Conservation (phyloP, 208 protist genomes). For the Strigomonas culicis region DNA sequence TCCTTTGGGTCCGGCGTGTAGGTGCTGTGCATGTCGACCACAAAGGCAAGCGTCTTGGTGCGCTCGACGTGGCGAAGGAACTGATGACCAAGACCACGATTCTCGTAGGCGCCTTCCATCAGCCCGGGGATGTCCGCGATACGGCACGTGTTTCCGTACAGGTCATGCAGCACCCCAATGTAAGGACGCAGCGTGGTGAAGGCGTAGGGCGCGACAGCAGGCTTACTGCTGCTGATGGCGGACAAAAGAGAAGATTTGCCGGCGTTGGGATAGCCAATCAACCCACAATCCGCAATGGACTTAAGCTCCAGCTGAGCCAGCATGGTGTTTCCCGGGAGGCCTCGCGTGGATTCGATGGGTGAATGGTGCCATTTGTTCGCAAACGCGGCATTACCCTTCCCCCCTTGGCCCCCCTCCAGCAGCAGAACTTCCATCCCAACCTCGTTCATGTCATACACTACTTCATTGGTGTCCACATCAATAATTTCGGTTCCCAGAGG, state of each 20-base stretch:
- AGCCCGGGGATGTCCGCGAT: constrained; percentile 90
- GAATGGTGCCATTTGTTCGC: constrained; percentile 88
- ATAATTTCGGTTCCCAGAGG: constrained; percentile 82
- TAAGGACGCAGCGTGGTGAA: constrained; percentile 92
- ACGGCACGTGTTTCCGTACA: constrained; percentile 78
- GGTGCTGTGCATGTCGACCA: constrained; percentile 87
- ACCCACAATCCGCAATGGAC: constrained; percentile 87
- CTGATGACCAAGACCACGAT: constrained; percentile 83
- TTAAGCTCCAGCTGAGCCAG: constrained; percentile 89
- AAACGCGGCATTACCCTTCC: constrained; percentile 89
- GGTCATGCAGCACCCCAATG: constrained; percentile 80
- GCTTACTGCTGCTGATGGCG: constrained; percentile 85
- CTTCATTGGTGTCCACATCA: constrained; percentile 90
- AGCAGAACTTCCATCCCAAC: constrained; percentile 72
- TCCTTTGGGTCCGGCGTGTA: constrained; percentile 35
- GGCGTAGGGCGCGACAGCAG: constrained; percentile 79
- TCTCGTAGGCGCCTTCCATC: constrained; percentile 90
- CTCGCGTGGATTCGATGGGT: constrained; percentile 83
- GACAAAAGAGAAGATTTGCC: constrained; percentile 91
- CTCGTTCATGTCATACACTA: constrained; percentile 82
- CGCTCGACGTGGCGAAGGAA: constrained; percentile 93
- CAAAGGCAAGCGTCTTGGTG: constrained; percentile 78
- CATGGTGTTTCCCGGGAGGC: constrained; percentile 90
- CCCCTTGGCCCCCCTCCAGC: constrained; percentile 87
- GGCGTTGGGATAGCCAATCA: constrained; percentile 92